phyloP scores from a whole-genome alignment of 2,329 filamentous ascomycete genomes.

The Alternaria sp. region DNA sequence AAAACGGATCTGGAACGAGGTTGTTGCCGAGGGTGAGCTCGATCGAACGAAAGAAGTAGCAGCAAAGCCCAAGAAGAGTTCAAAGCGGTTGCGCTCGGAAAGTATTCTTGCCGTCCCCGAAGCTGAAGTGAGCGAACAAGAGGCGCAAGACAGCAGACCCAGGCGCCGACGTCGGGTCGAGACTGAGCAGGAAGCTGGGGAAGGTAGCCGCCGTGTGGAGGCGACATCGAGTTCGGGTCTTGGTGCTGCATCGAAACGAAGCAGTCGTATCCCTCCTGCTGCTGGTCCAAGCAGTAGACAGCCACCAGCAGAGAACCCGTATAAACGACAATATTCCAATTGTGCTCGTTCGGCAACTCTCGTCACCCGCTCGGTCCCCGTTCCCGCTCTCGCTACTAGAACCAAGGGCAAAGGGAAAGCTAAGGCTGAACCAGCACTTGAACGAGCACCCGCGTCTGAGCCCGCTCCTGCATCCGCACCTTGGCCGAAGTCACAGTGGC shows the following conservation, averaged over 20 bases:
- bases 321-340: background rate
- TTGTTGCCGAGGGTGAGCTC: background rate
- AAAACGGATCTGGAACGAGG: background rate
- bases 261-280: background rate
- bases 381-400: too few species aligned
- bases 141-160: background rate
- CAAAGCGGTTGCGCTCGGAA: background rate
- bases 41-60: background rate
- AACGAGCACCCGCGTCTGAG: too few species aligned
- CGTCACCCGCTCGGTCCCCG: background rate
- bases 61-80: background rate
- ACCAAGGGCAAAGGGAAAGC: too few species aligned
- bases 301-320: background rate
- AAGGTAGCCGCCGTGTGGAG: background rate
- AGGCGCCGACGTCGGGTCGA: background rate
- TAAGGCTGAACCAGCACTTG: background rate
- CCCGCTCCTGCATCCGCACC: too few species aligned
- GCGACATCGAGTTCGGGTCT: background rate
- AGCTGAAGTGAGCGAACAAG: background rate
- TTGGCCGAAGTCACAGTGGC: too few species aligned
- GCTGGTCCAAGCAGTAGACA: background rate
- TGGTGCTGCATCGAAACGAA: background rate
- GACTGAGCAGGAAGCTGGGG: background rate
- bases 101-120: background rate
- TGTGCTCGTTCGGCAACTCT: accelerated